These are phyloP conservation scores for Coemansia sp. DNA, from an alignment of 192 early-diverging fungal genomes.

Conservation along the genomic window DNA sequence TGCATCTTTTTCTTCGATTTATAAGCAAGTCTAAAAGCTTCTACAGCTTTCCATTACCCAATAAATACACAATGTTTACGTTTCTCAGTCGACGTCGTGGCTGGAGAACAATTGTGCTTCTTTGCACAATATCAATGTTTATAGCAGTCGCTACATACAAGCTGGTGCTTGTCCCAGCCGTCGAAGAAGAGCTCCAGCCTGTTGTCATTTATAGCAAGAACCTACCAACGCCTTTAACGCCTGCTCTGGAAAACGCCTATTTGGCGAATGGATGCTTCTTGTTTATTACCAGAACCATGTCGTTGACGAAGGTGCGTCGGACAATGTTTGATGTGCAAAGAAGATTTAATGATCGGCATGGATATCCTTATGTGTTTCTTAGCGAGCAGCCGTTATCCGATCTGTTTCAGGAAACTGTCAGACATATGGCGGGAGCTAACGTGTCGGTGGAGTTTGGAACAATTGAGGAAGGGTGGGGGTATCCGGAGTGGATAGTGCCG, in stretches of 20 bases:
- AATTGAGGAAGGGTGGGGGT: constrained; percentile 19
- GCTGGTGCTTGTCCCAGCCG: background rate
- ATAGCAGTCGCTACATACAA: background rate
- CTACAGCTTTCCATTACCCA: background rate
- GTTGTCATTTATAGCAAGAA: constrained; percentile 11
- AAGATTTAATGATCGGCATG: constrained; percentile 65
- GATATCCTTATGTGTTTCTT: constrained; percentile 74
- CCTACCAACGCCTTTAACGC: constrained; percentile 11
- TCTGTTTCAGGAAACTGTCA: constrained; percentile 52
- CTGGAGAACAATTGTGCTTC: background rate
- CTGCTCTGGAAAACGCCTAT: background rate
- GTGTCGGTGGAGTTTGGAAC: constrained; percentile 34
- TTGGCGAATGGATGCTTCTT: constrained; percentile 31
- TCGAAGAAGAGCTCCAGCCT: background rate
- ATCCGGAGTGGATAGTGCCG: constrained; percentile 20
- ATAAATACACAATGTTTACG: background rate
- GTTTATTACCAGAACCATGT: constrained; percentile 56
- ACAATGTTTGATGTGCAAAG: constrained; percentile 63
- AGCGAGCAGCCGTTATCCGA: constrained; percentile 66
- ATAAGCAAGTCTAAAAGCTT: background rate
- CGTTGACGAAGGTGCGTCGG: constrained; percentile 58
- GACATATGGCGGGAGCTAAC: constrained; percentile 6
- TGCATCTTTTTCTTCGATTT: background rate
- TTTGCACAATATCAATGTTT: background rate
- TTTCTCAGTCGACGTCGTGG: background rate